Conservation (phyloP, 345 rosid genomes). For the Erucastrum elatum region DNA sequence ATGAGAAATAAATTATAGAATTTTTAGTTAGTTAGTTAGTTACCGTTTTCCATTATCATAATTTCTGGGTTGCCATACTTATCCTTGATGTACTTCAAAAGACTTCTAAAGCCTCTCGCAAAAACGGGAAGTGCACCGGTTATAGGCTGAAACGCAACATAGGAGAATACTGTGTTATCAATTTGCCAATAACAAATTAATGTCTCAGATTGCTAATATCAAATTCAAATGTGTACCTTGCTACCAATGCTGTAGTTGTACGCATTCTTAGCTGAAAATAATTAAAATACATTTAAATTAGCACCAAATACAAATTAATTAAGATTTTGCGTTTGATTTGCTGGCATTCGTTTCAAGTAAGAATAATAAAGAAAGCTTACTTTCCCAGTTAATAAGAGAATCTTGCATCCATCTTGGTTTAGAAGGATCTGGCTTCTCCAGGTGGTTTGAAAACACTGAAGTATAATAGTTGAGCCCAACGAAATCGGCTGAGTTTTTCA, state of each 20-base stretch:
- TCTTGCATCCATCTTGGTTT: constrained; percentile 40
- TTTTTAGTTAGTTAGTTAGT: not conserved
- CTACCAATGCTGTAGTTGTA: constrained; percentile 17
- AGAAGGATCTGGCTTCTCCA: constrained; percentile 11
- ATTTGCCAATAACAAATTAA: not conserved
- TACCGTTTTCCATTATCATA: constrained; percentile 6
- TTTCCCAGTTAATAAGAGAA: constrained; percentile 24
- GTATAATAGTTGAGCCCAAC: constrained; percentile 52
- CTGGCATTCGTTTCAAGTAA: not conserved
- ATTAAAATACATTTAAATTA: not conserved
- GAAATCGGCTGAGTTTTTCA: constrained; percentile 47
- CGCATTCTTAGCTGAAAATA: constrained; percentile 16
- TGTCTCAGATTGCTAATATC: not conserved
- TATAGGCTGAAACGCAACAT: constrained; percentile 18
- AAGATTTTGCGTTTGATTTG: not conserved
- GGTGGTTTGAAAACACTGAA: constrained; percentile 23
- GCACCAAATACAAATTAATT: not conserved
- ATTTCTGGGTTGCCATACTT: not conserved
- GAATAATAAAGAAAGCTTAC: constrained; percentile 30
- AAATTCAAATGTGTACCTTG: constrained; percentile 6
- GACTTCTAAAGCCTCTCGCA: not conserved
- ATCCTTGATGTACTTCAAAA: constrained; percentile 12
- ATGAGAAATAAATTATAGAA: not conserved
- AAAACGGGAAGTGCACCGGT: not conserved
- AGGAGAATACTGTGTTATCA: not conserved